A percentile compares a stretch with the other conserved stretches of the same genome.
Conservation (phyloP, 1,139 yeast species). For the Groenewaldozyma sp. region DNA sequence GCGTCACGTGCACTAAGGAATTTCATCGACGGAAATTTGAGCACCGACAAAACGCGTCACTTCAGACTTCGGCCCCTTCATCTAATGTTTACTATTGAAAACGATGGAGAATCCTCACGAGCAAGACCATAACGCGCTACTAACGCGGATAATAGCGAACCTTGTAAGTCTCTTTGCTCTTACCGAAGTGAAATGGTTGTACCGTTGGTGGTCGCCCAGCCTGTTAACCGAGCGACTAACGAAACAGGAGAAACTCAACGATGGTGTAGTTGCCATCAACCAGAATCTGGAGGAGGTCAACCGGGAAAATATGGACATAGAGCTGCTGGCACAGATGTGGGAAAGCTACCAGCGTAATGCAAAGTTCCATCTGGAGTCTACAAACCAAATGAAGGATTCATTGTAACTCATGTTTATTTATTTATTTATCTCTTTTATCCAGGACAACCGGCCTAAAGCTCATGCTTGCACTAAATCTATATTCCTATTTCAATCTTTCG, state of each 20-base stretch:
- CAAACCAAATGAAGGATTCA: conserved; percentile 55
- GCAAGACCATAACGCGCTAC: conserved; percentile 69
- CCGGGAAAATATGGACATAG: conserved; percentile 60
- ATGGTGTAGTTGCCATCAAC: conserved; percentile 59
- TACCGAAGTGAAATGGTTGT: not conserved
- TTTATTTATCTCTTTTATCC: too few relatives aligned
- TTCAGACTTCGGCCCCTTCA: too few relatives aligned
- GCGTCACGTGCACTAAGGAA: not conserved
- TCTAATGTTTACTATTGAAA: too few relatives aligned
- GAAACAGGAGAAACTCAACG: conserved; percentile 53
- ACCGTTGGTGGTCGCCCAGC: not conserved
- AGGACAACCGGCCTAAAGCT: too few relatives aligned
- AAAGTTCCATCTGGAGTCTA: conserved; percentile 62
- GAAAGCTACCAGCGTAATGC: conserved; percentile 66
- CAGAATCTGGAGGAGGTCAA: conserved; percentile 52
- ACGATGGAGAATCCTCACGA: conserved; percentile 71
- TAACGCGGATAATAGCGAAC: conserved; percentile 67
- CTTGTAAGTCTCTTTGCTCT: conserved; percentile 34
- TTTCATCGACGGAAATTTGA: not conserved
- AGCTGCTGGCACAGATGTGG: conserved; percentile 73
- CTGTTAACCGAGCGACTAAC: not conserved
- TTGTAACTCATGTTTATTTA: conserved; percentile 5
- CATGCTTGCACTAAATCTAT: too few relatives aligned
- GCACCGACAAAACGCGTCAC: not conserved
- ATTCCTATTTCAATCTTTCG: too few relatives aligned